Conservation (phyloP, 352 stramenopile species). For the Pythium oligandrum region DNA sequence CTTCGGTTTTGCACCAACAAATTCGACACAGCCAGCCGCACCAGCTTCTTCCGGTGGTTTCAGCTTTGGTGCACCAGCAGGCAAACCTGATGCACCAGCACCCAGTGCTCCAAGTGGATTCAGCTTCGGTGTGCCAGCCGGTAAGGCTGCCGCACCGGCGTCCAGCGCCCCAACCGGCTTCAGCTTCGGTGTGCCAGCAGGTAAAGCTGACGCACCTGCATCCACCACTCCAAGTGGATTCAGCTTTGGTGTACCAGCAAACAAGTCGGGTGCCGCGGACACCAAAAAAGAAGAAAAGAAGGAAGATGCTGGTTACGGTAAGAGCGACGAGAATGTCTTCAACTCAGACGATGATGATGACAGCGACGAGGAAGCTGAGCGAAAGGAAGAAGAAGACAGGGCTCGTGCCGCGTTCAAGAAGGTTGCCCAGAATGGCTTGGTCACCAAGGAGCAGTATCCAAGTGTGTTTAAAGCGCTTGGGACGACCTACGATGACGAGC, state of each 20-base stretch:
- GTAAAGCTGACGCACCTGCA: too few relatives aligned
- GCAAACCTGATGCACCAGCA: neutral
- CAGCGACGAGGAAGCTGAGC: conserved; percentile 61
- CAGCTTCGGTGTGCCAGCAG: conserved; percentile 9
- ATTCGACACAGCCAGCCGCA: too few relatives aligned
- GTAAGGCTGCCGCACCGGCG: neutral
- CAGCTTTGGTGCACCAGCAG: conserved; percentile 8
- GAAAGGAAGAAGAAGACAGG: conserved; percentile 54
- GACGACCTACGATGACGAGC: conserved; percentile 51
- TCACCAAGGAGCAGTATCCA: conserved; percentile 35
- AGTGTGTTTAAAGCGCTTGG: conserved; percentile 58
- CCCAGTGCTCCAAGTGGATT: conserved; percentile 4
- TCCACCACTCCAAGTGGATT: conserved; percentile 1
- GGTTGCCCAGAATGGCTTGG: conserved; percentile 26
- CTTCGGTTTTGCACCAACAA: neutral
- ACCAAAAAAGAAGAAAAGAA: neutral
- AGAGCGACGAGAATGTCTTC: conserved; percentile 66
- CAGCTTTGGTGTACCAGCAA: conserved; percentile 1
- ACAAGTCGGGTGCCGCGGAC: too few relatives aligned
- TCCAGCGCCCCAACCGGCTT: conserved; percentile 1
- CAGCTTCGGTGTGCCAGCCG: conserved; percentile 7
- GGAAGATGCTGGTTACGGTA: conserved; percentile 37
- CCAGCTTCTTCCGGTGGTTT: too few relatives aligned
- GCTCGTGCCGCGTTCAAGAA: conserved; percentile 36
- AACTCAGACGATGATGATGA: conserved; percentile 39